phyloP scores from a whole-genome alignment of 2,329 filamentous ascomycete species.

The Cladophialophora yegresii region DNA sequence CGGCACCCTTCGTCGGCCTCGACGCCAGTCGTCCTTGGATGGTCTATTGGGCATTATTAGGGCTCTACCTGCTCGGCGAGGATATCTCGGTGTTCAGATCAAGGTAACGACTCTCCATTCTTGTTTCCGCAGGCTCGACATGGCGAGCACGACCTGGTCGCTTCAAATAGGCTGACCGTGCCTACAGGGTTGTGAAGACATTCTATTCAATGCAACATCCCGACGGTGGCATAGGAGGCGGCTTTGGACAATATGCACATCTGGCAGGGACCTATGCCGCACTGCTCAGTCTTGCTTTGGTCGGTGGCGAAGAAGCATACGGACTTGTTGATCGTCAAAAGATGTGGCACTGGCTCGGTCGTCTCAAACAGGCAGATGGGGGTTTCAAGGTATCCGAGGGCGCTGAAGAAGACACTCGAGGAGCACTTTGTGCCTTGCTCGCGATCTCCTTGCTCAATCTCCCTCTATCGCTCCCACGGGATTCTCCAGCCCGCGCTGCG shows the following conservation, averaged over 20 bases:
- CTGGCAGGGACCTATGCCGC: conserved; percentile 86
- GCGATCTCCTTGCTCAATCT: conserved; percentile 80
- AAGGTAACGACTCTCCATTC: conserved; percentile 44
- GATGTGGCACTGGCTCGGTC: conserved; percentile 89
- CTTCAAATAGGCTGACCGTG: conserved; percentile 3
- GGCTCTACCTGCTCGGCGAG: conserved; percentile 72
- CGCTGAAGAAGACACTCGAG: conserved; percentile 90
- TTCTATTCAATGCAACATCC: conserved; percentile 79
- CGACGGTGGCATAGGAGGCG: conserved; percentile 85
- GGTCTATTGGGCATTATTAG: conserved; percentile 86
- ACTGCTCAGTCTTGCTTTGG: conserved; percentile 73
- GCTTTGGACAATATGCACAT: conserved; percentile 87
- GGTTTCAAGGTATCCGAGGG: conserved; percentile 85
- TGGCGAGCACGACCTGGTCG: background rate
- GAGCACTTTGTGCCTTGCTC: conserved; percentile 87
- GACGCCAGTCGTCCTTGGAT: conserved; percentile 93
- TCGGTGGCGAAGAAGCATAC: conserved; percentile 73
- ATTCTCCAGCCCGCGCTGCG: conserved; percentile 64
- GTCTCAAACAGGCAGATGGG: conserved; percentile 81
- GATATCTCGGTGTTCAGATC: conserved; percentile 68
- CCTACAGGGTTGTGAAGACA: conserved; percentile 65
- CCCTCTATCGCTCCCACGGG: conserved; percentile 73
- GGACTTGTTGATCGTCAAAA: conserved; percentile 74
- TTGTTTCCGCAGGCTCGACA: background rate
- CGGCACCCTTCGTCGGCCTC: conserved; percentile 68